These are phyloP conservation scores for Anisodus tanguticus DNA, from an alignment of 257 asterid genomes.

Conservation along the genomic window DNA sequence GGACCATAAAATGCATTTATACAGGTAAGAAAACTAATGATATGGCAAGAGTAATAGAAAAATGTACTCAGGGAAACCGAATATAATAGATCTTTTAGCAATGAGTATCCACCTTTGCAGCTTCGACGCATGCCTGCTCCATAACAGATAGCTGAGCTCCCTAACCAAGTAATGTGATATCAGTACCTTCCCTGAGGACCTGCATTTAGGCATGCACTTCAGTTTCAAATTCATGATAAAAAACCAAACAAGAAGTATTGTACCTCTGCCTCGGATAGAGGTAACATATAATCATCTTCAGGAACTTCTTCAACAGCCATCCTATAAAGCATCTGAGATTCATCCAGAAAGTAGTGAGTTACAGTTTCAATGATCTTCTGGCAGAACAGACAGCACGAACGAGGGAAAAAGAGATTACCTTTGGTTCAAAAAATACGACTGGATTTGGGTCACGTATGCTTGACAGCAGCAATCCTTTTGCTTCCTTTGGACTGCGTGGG, in stretches of 20 bases:
- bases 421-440: slow-evolving; percentile 90
- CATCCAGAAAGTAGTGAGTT: background rate
- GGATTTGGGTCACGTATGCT: slow-evolving; percentile 95
- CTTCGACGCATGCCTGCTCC: slow-evolving; percentile 88
- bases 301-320: slow-evolving; percentile 97
- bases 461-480: slow-evolving; percentile 86
- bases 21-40: background rate
- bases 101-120: slow-evolving; percentile 68
- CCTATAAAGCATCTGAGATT: slow-evolving; percentile 88
- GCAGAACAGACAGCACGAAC: background rate
- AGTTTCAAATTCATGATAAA: slow-evolving; percentile 19
- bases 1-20: slow-evolving; percentile 16
- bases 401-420: slow-evolving; percentile 49
- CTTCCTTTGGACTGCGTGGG: slow-evolving; percentile 94
- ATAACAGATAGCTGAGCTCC: slow-evolving; percentile 90
- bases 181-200: slow-evolving; percentile 94
- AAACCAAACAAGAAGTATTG: slow-evolving; percentile 26
- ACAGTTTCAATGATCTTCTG: slow-evolving; percentile 12
- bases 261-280: slow-evolving; percentile 97
- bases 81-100: slow-evolving; percentile 1
- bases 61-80: background rate
- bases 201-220: slow-evolving; percentile 41
- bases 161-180: slow-evolving; percentile 97
- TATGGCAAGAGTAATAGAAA: slow-evolving; percentile 19
- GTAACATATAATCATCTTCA: slow-evolving; percentile 82